Base-by-base conservation (phyloP, 139 green algal species). In the Dunaliella primolecta region DNA sequence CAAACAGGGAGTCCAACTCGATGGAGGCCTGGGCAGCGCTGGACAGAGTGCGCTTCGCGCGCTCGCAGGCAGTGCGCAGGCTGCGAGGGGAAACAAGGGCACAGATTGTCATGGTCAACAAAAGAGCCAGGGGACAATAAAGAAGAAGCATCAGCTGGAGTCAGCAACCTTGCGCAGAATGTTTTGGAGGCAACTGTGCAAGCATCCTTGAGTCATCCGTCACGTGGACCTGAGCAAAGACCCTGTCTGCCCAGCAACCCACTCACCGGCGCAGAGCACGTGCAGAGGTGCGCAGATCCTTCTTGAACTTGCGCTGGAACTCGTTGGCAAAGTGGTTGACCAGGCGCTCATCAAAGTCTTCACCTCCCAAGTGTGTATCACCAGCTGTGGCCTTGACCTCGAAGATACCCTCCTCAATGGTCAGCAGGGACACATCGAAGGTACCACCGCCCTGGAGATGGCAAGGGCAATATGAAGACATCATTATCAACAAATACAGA, bases 231-330 rank as follows among this genome's bases (percentile, higher is more conserved):
- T n/a, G n/a, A n/a, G n/a, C n/a, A n/a, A n/a, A n/a, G n/a, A n/a
- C n/a, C n/a, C n/a, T n/a, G n/a, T n/a, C n/a, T n/a, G n/a, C n/a
- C n/a, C n/a, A n/a, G n/a, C n/a, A n/a, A n/a, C n/a, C 46, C 15
- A 15, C 46, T 37, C 30, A 87, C 84, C 87, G 89, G 75, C 92
- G 87, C 88, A 92, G 89, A 7, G 89, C 89, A 46, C 92, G 88
- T 3, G 91, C 89, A 27, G 88, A 91, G 0, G 93, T 87, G 72
- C 86, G 94, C 86, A 99, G 93, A 88, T 99, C 96, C 93, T 99
- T 99, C 93, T 98, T 99, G 94, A 98, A 90, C 95, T 99, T 99
- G 89, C 97, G 91, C 95, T 99, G 98, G 94, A 99, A 99, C 90
- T 99, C 97, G 87, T 97, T 91, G 81, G 82, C 92, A 76, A 99